Conservation (phyloP, 371 early-diverging fungal species). For the Dipsacomyces acuminosporus region DNA sequence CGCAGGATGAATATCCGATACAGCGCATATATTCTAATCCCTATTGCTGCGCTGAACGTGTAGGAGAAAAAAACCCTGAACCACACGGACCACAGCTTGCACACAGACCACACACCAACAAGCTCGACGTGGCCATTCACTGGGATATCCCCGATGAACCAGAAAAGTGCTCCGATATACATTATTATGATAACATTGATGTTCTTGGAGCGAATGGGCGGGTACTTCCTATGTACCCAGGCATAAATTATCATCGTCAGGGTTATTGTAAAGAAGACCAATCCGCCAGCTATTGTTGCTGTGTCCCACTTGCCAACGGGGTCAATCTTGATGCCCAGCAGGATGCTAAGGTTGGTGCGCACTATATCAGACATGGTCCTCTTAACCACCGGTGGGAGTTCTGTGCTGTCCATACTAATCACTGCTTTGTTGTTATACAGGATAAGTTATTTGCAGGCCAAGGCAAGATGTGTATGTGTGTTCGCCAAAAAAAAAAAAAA, state of each 20-base stretch:
- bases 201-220: constrained; percentile 10
- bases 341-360: too few species aligned
- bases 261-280: not conserved
- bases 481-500: too few species aligned
- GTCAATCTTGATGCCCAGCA: not conserved
- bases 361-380: too few species aligned
- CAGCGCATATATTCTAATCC: constrained; percentile 6
- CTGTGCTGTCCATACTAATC: too few species aligned
- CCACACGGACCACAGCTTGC: constrained; percentile 9
- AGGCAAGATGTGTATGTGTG: too few species aligned
- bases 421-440: too few species aligned
- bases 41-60: not conserved
- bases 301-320: constrained; percentile 7
- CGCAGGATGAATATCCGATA: constrained; percentile 25
- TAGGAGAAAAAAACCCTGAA: constrained; percentile 1
- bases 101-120: not conserved
- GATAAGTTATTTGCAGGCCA: too few species aligned
- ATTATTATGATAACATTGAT: not conserved
- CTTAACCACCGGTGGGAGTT: too few species aligned
- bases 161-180: not conserved
- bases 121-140: constrained; percentile 4
- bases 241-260: constrained; percentile 2
- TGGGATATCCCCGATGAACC: constrained; percentile 4
- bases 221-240: not conserved
- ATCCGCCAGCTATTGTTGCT: not conserved